Evolutionary conservation across 805 yeast species (phyloP), one percentile per base, ranked within the genome.

Genomic region (Yamadazyma takamatsuzukensis): DNA sequence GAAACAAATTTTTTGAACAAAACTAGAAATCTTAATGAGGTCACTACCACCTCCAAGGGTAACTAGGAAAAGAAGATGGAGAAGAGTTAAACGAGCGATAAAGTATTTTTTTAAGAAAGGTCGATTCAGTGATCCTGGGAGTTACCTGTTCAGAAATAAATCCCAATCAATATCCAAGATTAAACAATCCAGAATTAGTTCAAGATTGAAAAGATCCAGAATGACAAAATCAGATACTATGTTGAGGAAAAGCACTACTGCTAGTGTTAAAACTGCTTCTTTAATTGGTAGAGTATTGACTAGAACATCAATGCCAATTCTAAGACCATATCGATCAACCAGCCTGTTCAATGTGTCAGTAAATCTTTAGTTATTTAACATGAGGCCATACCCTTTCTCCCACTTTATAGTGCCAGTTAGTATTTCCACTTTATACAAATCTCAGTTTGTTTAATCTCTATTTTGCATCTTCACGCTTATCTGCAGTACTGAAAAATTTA

Each of bases 11-110:
- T n/a, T n/a, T n/a, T n/a, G n/a, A 29, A 29, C 21, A 29, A 24
- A 24, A 24, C 12, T 27, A 6, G n/a, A 6, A 16, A 18, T 23
- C 39, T 56, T 7, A 8, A 60, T 59, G 53, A 69, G 74, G 43
- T 55, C 60, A 1, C 40, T 60, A 9, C 67, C 67, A 15, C 62
- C 62, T 3, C 67, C 67, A 8, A 36, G 65, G 29, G 41, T 56
- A 12, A 59, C 67, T 4, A 40, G 57, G 15, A 47, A 50, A 21
- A 30, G 67, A 37, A 42, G 54, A 27, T 59, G 62, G 63, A 45
- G 45, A 32, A 30, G 65, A 29, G 37, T 59, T 30, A 53, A 53
- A 34, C 33, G 61, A 14, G 56, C 63, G 1, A 18, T 59, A 8
- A 37, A 37, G 23, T 56, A 35, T 16, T 57, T 54, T 29, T 49